phyloP scores from a whole-genome alignment of 1,139 yeast genomes.

The Candida pseudocylindracea region DNA sequence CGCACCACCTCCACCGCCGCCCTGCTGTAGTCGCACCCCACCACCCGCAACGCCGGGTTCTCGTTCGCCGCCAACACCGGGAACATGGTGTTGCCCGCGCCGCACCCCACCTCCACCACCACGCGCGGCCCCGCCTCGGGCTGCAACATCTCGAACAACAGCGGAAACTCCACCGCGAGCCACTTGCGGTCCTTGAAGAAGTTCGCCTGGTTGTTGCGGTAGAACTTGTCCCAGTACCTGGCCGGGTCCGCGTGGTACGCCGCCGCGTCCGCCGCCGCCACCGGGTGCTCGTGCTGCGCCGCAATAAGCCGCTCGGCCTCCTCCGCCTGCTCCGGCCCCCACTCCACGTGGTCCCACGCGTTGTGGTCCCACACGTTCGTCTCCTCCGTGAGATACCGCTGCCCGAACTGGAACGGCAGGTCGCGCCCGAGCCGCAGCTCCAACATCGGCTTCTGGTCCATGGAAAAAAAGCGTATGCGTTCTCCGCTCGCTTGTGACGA shows the following conservation, averaged over 20 bases:
- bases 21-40: conserved; percentile 80
- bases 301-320: conserved; percentile 58
- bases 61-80: conserved; percentile 70
- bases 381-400: conserved; percentile 45
- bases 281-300: conserved; percentile 65
- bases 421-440: conserved; percentile 60
- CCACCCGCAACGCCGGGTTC: conserved; percentile 50
- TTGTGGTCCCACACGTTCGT: conserved; percentile 81
- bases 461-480: background rate
- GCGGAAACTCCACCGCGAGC: conserved; percentile 88
- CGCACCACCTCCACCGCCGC: conserved; percentile 78
- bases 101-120: conserved; percentile 89
- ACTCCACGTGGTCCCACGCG: conserved; percentile 97
- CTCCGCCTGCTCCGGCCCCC: conserved; percentile 78
- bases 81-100: conserved; percentile 93
- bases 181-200: conserved; percentile 94
- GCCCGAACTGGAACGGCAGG: conserved; percentile 81
- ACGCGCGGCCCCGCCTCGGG: conserved; percentile 46
- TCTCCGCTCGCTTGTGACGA: conserved; percentile 25
- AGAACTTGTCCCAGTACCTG: conserved; percentile 87
- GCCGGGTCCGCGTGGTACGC: conserved; percentile 74
- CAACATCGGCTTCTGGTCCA: conserved; percentile 11
- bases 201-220: conserved; percentile 74
- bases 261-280: conserved; percentile 62
- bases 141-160: conserved; percentile 54